Conservation (phyloP, 2,329 filamentous ascomycete species). For the Waltergamsia citrina region DNA sequence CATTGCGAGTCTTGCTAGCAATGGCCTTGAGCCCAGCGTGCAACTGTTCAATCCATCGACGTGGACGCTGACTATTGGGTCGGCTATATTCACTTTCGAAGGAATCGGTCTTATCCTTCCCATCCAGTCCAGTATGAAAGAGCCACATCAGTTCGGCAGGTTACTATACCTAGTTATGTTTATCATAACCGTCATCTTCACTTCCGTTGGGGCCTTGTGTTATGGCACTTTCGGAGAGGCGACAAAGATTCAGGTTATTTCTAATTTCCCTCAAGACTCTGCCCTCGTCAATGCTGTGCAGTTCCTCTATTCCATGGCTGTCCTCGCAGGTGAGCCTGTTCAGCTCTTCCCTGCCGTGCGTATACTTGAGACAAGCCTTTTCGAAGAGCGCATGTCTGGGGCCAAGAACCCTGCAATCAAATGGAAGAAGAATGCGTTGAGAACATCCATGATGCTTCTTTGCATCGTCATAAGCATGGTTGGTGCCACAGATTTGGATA, state of each 20-base stretch:
- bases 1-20: slow-evolving; percentile 41
- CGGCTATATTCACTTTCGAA: slow-evolving; percentile 71
- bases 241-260: slow-evolving; percentile 66
- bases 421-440: slow-evolving; percentile 67
- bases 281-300: slow-evolving; percentile 69
- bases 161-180: slow-evolving; percentile 62
- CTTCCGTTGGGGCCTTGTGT: slow-evolving; percentile 61
- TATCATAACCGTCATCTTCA: slow-evolving; percentile 64
- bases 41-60: slow-evolving; percentile 58
- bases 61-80: slow-evolving; percentile 63
- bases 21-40: slow-evolving; percentile 52
- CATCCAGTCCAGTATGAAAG: slow-evolving; percentile 67
- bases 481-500: slow-evolving; percentile 61
- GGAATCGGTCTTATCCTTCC: slow-evolving; percentile 69
- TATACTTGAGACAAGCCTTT: slow-evolving; percentile 60
- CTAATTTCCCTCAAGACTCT: slow-evolving; percentile 63
- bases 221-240: slow-evolving; percentile 63
- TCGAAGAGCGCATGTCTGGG: slow-evolving; percentile 54
- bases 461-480: slow-evolving; percentile 53
- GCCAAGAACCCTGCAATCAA: slow-evolving; percentile 57
- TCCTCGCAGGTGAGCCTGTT: slow-evolving; percentile 64
- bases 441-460: slow-evolving; percentile 43
- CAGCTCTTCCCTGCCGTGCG: slow-evolving; percentile 66
- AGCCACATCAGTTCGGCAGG: slow-evolving; percentile 56
- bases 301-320: slow-evolving; percentile 63